Conservation (phyloP, 2,329 filamentous ascomycete species). For the Colletotrichum theobromicola region DNA sequence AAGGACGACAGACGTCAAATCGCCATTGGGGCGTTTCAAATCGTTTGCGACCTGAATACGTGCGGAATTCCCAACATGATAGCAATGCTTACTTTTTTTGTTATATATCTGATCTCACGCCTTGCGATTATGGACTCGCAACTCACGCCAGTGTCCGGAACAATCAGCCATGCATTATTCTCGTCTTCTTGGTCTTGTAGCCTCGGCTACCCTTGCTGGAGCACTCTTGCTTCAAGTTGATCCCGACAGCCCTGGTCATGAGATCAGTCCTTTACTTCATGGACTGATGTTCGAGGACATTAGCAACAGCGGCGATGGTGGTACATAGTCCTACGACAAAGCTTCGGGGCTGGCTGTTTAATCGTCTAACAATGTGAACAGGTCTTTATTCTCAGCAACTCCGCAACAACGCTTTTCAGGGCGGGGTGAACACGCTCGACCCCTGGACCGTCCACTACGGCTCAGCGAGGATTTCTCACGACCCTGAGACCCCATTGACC, state of each 20-base stretch:
- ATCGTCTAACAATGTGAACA: not conserved
- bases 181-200: not conserved
- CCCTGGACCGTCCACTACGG: not conserved
- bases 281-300: not conserved
- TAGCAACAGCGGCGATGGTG: not conserved
- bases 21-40: not conserved
- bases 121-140: too few species aligned
- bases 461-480: not conserved
- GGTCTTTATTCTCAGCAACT: not conserved
- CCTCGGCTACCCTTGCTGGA: not conserved
- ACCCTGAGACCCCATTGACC: not conserved
- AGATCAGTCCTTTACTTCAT: not conserved
- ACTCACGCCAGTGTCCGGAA: not conserved
- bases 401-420: not conserved
- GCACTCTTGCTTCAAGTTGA: not conserved
- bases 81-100: rapidly evolving
- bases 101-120: not conserved
- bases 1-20: not conserved
- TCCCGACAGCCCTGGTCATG: not conserved
- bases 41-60: rapidly evolving
- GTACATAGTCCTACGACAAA: not conserved
- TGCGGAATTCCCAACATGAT: rapidly evolving
- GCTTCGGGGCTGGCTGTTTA: not conserved
- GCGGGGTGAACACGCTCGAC: not conserved
- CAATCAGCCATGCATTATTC: not conserved